These are phyloP conservation scores for Ustilago crameri DNA, from an alignment of 1,284 basidiomycete species.

Conservation along the genomic window DNA sequence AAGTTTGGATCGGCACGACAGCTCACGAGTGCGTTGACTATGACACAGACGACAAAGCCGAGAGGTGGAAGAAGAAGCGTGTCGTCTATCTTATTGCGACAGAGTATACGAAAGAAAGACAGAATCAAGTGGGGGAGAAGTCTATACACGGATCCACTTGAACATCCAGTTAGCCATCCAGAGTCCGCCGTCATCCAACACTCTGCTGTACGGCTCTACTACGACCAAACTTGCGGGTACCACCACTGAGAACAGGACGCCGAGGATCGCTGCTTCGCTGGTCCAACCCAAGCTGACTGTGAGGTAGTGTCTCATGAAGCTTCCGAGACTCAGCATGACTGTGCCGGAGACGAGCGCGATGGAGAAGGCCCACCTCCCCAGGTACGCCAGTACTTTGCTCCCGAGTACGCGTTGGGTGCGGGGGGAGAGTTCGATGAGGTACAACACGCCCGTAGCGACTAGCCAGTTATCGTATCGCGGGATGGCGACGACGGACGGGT, in stretches of 20 bases:
- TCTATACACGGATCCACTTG: slow-evolving; percentile 38
- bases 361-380: slow-evolving; percentile 48
- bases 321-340: slow-evolving; percentile 50
- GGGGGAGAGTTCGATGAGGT: slow-evolving; percentile 48
- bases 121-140: too few species aligned
- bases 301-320: slow-evolving; percentile 29
- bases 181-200: slow-evolving; percentile 40
- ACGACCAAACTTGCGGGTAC: slow-evolving; percentile 29
- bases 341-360: slow-evolving; percentile 53
- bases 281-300: slow-evolving; percentile 16
- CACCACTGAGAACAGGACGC: slow-evolving; percentile 24
- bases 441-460: slow-evolving; percentile 40
- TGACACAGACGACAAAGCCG: too few species aligned
- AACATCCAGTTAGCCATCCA: slow-evolving; percentile 38
- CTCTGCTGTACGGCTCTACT: slow-evolving; percentile 29
- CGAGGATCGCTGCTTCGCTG: slow-evolving; percentile 22
- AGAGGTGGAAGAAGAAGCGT: too few species aligned
- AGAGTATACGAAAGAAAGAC: too few species aligned
- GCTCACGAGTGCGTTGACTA: not conserved
- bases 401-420: slow-evolving; percentile 12
- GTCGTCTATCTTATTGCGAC: too few species aligned
- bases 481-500: slow-evolving; percentile 26
- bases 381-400: slow-evolving; percentile 16
- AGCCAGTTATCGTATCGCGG: slow-evolving; percentile 59
- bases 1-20: too few species aligned